Evolutionary conservation across 768 basidiomycete species (phyloP), one percentile per base, ranked within the genome.

Genomic region (Crepidotus variabilis): DNA sequence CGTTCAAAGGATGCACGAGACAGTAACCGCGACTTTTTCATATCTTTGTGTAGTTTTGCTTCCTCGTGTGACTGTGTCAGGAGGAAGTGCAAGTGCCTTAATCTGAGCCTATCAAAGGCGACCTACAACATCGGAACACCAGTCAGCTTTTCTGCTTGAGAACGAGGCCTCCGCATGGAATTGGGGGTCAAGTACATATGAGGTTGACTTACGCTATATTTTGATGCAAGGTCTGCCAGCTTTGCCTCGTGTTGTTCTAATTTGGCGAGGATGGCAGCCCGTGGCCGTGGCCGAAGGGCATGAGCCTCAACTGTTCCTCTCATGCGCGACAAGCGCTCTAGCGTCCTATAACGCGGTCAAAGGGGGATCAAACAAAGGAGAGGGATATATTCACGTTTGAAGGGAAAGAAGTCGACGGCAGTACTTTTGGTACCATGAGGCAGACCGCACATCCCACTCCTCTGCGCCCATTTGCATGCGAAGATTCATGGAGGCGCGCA

Each of bases 201-300:
- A 50, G 48, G 43, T 52, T 33, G 48, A 65, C 70, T 35, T 56
- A 72, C 75, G 52, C 63, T 65, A 61, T 72, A 71, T 57, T 75
- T 74, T 53, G 68, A 66, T 46, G 70, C 65, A 32, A 77, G 67
- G 62, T 76, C 69, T 36, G 62, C 60, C 52, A 76, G 58, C 59
- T 77, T 77, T 50, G 59, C 57, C 61, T 76, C 75, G 65, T 75
- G 74, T 61, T 76, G 67, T 52, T 66, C 63, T 52, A 75, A 61
- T 66, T 76, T 77, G 43, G 63, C 58, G 34, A 73, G 60, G 28
- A 71, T 63, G 47, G 60, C 61, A 18, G 57, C 61, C 13, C 65
- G 60, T 52, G 70, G 71, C 28, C 66, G 63, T 51, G 67, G 64
- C n/a, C 65, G 67, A 51, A 68, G 60, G n/a, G 64, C 58, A 36